These are phyloP conservation scores for Neolentinus lepideus DNA, from an alignment of 1,284 basidiomycete genomes.

Conservation along the genomic window DNA sequence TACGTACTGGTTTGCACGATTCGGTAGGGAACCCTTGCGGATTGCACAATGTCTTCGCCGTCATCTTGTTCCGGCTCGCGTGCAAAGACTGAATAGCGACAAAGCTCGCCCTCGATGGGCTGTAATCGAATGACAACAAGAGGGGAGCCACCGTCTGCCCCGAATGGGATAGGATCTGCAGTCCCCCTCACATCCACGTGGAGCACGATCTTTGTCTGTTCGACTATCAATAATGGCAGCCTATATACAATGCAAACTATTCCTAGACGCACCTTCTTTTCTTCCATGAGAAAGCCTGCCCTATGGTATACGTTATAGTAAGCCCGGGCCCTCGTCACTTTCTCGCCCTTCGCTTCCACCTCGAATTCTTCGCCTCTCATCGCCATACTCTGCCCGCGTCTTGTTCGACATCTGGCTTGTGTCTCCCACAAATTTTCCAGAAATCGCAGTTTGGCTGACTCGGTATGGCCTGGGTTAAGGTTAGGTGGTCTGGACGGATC, in stretches of 20 bases:
- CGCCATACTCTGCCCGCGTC: constrained; percentile 60
- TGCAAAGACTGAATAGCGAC: constrained; percentile 68
- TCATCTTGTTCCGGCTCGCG: constrained; percentile 63
- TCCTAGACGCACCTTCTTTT: constrained; percentile 54
- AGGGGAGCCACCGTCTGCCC: constrained; percentile 51
- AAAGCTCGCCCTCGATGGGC: constrained; percentile 76
- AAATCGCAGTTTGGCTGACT: constrained; percentile 73
- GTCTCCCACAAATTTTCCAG: constrained; percentile 81
- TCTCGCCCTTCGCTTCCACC: constrained; percentile 58
- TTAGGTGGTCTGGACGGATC: constrained; percentile 60
- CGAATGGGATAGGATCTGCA: constrained; percentile 72
- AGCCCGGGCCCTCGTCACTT: constrained; percentile 60
- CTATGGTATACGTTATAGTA: constrained; percentile 84
- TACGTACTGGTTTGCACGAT: constrained; percentile 75
- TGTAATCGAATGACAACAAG: constrained; percentile 71
- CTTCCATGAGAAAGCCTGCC: constrained; percentile 65
- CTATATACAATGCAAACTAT: neutral
- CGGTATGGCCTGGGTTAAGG: constrained; percentile 55
- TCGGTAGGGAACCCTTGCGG: constrained; percentile 58
- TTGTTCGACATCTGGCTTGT: constrained; percentile 73
- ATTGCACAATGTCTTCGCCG: constrained; percentile 82
- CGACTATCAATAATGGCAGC: constrained; percentile 7
- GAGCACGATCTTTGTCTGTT: constrained; percentile 79
- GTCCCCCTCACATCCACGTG: constrained; percentile 72
- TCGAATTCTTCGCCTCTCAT: constrained; percentile 65